Evolutionary conservation across 164 flowering plant species (phyloP).

Genomic region (Annona cherimola): DNA sequence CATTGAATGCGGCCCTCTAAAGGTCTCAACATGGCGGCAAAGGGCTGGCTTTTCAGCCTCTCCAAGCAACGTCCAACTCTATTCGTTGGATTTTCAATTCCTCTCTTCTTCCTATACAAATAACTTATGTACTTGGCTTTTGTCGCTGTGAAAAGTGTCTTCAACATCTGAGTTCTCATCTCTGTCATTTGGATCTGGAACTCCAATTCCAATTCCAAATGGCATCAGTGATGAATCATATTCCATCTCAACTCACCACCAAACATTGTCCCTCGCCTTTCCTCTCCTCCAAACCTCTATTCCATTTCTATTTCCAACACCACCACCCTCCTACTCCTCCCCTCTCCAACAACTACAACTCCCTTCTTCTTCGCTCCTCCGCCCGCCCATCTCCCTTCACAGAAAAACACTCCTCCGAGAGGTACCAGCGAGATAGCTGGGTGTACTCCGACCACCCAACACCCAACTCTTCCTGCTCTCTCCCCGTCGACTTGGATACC

Average conservation of each 20-base stretch:
- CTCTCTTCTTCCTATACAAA: neutral
- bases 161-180: neutral
- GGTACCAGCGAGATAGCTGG: conserved; percentile 66
- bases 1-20: conserved; percentile 11
- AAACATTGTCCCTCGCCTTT: neutral
- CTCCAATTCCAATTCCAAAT: too few relatives aligned
- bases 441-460: conserved; percentile 34
- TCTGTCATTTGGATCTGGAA: conserved; percentile 1
- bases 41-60: conserved; percentile 7
- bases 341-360: neutral
- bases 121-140: neutral
- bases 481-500: conserved; percentile 25
- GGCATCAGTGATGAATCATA: neutral
- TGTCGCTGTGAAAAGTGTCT: too few relatives aligned
- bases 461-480: conserved; percentile 19
- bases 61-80: neutral
- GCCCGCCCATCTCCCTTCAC: conserved; percentile 45
- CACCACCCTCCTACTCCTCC: conserved; percentile 1
- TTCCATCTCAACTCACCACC: conserved; percentile 6
- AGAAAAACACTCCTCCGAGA: conserved; percentile 60
- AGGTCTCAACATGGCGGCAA: too few relatives aligned
- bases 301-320: neutral
- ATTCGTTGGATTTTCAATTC: neutral
- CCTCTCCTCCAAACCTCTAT: conserved; percentile 3
- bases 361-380: conserved; percentile 6